Evolutionary conservation across 768 basidiomycete genomes (phyloP).

Genomic region (Neoboletus subvelutipes): DNA sequence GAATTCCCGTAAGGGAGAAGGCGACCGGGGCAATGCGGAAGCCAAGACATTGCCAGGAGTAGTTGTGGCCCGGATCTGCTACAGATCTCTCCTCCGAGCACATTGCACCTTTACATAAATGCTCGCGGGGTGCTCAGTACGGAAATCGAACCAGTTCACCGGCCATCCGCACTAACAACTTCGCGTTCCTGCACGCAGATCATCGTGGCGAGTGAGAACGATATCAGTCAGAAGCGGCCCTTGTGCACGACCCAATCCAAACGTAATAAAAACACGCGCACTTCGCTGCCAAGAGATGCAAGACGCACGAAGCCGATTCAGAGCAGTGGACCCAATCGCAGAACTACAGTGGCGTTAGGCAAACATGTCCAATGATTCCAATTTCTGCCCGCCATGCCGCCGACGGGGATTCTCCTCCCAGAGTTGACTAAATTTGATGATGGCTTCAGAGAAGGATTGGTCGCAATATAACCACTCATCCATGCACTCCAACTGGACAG

Average conservation of each 20-base stretch:
- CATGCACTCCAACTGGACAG: neutral
- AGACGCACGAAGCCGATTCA: neutral
- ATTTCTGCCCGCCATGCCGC: neutral
- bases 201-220: neutral
- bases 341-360: neutral
- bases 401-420: neutral
- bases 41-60: neutral
- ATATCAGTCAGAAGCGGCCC: too few relatives aligned
- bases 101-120: neutral
- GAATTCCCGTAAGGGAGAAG: too few relatives aligned
- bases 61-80: too few relatives aligned
- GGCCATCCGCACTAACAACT: neutral
- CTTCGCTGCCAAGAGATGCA: neutral
- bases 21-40: neutral
- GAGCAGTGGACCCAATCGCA: neutral
- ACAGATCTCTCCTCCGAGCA: neutral
- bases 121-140: neutral
- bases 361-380: neutral
- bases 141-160: conserved; percentile 20
- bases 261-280: neutral
- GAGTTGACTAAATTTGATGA: neutral
- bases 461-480: neutral
- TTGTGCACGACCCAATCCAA: neutral
- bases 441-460: neutral
- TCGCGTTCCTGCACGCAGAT: neutral